Evolutionary conservation across 257 asterid genomes (phyloP).

Genomic region (Plantago elongata): DNA sequence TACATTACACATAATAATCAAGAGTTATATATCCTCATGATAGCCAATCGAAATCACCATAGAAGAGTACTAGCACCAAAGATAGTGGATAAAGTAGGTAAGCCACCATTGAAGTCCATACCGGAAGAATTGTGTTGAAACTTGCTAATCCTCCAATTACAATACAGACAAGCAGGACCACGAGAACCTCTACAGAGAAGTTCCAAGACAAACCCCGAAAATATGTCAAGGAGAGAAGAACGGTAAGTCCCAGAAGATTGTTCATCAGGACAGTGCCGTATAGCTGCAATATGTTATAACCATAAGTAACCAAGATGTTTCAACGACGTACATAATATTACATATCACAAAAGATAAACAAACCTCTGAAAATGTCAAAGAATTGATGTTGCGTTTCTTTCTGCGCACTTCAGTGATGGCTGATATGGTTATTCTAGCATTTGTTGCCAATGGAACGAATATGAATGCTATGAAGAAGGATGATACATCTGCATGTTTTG

Average conservation of each 20-base stretch:
- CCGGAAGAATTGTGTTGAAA: constrained; percentile 30
- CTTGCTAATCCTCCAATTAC: constrained; percentile 43
- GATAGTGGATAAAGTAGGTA: constrained; percentile 44
- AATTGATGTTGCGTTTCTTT: constrained; percentile 45
- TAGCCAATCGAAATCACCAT: constrained; percentile 33
- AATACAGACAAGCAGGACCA: constrained; percentile 36
- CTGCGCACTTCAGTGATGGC: constrained; percentile 38
- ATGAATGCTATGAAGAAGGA: constrained; percentile 52
- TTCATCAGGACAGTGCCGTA: constrained; percentile 55
- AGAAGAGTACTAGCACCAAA: constrained; percentile 35
- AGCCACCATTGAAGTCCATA: constrained; percentile 41
- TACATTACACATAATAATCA: too few relatives aligned
- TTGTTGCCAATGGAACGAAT: constrained; percentile 53
- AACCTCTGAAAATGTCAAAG: constrained; percentile 63
- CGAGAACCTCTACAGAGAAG: constrained; percentile 36
- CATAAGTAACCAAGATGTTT: too few relatives aligned
- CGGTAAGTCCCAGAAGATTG: constrained; percentile 45
- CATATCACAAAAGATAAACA: neutral
- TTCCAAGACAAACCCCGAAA: constrained; percentile 41
- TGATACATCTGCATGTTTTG: constrained; percentile 35
- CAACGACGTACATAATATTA: too few relatives aligned
- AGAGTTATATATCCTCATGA: too few relatives aligned
- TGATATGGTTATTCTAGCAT: constrained; percentile 54
- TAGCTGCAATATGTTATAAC: constrained; percentile 32
- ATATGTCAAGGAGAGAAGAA: constrained; percentile 40